These are phyloP conservation scores for Adansonia gregorii DNA, from an alignment of 441 rosid species.

Conservation along the genomic window DNA sequence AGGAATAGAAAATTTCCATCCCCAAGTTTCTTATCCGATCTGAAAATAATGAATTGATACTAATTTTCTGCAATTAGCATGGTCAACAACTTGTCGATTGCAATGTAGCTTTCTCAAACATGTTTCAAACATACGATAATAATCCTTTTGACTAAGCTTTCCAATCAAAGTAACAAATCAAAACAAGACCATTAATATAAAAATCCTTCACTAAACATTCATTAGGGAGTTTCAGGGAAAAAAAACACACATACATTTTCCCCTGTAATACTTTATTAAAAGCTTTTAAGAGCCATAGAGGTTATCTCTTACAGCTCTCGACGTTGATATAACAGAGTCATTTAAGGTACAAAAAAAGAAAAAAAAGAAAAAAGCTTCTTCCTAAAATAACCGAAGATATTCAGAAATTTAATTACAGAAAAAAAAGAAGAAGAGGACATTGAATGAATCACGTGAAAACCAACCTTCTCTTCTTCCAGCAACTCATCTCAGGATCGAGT, in stretches of 20 bases:
- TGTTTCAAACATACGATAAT: neutral
- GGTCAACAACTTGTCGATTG: neutral
- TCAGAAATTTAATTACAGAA: neutral
- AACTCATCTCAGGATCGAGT: conserved; percentile 47
- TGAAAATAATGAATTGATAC: neutral
- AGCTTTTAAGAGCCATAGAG: conserved; percentile 38
- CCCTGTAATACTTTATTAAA: too few relatives aligned
- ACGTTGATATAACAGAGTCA: conserved; percentile 18
- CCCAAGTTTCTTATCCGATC: conserved; percentile 20
- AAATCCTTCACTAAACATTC: neutral
- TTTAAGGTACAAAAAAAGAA: neutral
- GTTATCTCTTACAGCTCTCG: conserved; percentile 46
- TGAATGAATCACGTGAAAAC: conserved; percentile 54
- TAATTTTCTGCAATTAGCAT: neutral
- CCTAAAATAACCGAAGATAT: conserved; percentile 18
- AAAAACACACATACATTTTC: too few relatives aligned
- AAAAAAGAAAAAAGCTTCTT: conserved; percentile 38
- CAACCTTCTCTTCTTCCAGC: conserved; percentile 61
- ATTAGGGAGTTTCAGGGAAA: conserved; percentile 18
- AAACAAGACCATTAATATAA: neutral
- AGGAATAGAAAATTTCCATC: neutral
- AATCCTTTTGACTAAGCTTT: neutral
- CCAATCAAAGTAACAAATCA: neutral
- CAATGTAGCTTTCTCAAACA: neutral
- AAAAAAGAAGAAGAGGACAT: neutral